These are phyloP conservation scores for Rutidosis leptorrhynchoides DNA, from an alignment of 129 eudicot species.

Conservation along the genomic window DNA sequence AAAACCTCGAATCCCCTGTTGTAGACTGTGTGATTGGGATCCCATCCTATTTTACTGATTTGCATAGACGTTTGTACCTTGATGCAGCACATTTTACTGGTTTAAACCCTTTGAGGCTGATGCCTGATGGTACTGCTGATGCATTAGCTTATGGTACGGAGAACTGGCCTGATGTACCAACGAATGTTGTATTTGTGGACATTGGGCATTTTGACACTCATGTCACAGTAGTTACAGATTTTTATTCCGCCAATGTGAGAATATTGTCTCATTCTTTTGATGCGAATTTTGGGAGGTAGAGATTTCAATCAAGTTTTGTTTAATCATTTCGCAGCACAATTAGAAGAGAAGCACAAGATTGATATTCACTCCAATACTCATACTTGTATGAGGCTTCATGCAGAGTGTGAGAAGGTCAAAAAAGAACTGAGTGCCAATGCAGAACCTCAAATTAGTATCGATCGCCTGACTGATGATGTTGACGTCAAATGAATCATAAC, in stretches of 20 bases:
- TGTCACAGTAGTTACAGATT: constrained; percentile 64
- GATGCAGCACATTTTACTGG: constrained; percentile 76
- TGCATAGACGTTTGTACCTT: constrained; percentile 73
- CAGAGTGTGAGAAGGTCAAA: constrained; percentile 76
- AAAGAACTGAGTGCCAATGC: constrained; percentile 83
- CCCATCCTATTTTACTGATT: constrained; percentile 72
- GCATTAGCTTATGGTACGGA: constrained; percentile 89
- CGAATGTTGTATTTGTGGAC: constrained; percentile 67
- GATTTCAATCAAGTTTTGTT: constrained; percentile 85
- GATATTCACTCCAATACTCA: constrained; percentile 57
- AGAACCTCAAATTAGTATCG: constrained; percentile 77
- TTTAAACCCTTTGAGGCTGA: constrained; percentile 56
- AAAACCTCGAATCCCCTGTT: constrained; percentile 45
- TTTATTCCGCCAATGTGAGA: constrained; percentile 57
- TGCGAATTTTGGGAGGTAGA: constrained; percentile 69
- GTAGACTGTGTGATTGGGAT: constrained; percentile 76
- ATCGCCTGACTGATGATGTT: constrained; percentile 78
- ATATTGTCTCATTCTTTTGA: constrained; percentile 73
- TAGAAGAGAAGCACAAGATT: constrained; percentile 46
- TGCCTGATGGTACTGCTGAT: constrained; percentile 84
- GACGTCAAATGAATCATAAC: constrained; percentile 75
- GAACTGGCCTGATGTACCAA: constrained; percentile 53
- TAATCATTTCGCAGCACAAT: constrained; percentile 56
- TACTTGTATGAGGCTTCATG: constrained; percentile 67
- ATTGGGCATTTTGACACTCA: constrained; percentile 85